phyloP scores from a whole-genome alignment of 2,329 filamentous ascomycete species.

The Exophiala mesophila region DNA sequence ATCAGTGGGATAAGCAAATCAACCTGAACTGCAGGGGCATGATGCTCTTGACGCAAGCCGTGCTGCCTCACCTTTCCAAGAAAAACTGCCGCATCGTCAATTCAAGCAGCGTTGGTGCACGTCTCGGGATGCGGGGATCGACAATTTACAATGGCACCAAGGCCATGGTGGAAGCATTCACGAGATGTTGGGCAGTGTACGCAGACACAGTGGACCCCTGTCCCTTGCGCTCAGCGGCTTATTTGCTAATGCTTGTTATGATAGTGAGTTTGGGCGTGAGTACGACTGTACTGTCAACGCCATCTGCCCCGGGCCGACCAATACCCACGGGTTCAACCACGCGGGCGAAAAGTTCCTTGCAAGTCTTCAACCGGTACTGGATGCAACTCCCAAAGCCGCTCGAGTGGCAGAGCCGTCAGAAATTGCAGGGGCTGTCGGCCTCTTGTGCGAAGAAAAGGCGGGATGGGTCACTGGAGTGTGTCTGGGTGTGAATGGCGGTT shows the following conservation, averaged over 20 bases:
- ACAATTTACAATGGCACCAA: slow-evolving; percentile 50
- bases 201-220: no score
- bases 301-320: slow-evolving; percentile 6
- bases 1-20: slow-evolving; percentile 42
- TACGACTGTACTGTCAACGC: slow-evolving; percentile 12
- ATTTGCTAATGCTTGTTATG: background rate
- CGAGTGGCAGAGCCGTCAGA: slow-evolving; percentile 47
- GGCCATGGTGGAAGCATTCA: slow-evolving; percentile 48
- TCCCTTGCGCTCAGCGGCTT: background rate
- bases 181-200: slow-evolving; percentile 37
- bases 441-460: slow-evolving; percentile 32
- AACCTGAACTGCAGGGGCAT: slow-evolving; percentile 44
- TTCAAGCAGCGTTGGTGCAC: slow-evolving; percentile 24
- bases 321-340: slow-evolving; percentile 8
- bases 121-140: slow-evolving; percentile 11
- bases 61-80: slow-evolving; percentile 32
- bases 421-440: slow-evolving; percentile 43
- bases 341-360: slow-evolving; percentile 1
- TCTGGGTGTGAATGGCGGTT: slow-evolving; percentile 11
- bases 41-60: slow-evolving; percentile 38
- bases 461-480: slow-evolving; percentile 11
- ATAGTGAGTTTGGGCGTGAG: slow-evolving; percentile 11
- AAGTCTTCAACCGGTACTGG: slow-evolving; percentile 8
- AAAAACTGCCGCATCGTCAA: slow-evolving; percentile 37
- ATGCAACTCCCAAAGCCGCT: slow-evolving; percentile 6